Conservation (phyloP, 2,329 filamentous ascomycete genomes). For the Plenodomus lindquistii region DNA sequence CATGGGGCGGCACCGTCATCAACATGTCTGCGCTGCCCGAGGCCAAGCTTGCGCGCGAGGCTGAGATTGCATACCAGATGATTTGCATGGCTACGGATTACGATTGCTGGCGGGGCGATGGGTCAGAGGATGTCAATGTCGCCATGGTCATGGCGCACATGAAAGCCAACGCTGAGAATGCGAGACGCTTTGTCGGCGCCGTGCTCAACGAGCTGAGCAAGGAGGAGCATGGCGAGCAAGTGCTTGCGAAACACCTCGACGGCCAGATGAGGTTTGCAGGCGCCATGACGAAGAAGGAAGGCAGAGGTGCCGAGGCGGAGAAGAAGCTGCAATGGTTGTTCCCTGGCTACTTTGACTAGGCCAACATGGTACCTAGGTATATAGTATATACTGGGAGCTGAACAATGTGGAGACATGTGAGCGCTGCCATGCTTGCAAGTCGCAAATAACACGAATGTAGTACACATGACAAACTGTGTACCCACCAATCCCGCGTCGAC, state of each 20-base stretch:
- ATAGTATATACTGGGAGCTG: background rate
- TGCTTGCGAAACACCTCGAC: conserved; percentile 79
- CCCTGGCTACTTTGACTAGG: conserved; percentile 70
- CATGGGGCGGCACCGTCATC: conserved; percentile 92
- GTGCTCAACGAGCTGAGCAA: conserved; percentile 85
- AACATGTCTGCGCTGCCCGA: conserved; percentile 98
- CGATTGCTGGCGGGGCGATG: conserved; percentile 90
- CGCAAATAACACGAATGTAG: background rate
- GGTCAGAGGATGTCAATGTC: conserved; percentile 79
- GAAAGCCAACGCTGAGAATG: conserved; percentile 89
- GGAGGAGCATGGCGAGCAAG: conserved; percentile 73
- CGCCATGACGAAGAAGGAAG: conserved; percentile 78
- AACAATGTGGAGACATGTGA: background rate
- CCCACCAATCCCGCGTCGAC: background rate
- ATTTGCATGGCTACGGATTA: conserved; percentile 99
- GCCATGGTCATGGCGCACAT: conserved; percentile 98
- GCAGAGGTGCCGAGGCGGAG: conserved; percentile 72
- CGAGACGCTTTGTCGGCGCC: conserved; percentile 79
- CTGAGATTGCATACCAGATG: conserved; percentile 96
- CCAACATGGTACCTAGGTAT: no score
- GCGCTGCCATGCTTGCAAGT: background rate
- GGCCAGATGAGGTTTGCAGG: conserved; percentile 77
- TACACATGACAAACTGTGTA: background rate
- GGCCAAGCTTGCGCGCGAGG: conserved; percentile 93
- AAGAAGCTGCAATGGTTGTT: conserved; percentile 86